Percentiles rank a stretch among this genome's conserved stretches.
Evolutionary conservation across 495 filamentous ascomycete species (phyloP).

Genomic region (Bathelium albidoporum): DNA sequence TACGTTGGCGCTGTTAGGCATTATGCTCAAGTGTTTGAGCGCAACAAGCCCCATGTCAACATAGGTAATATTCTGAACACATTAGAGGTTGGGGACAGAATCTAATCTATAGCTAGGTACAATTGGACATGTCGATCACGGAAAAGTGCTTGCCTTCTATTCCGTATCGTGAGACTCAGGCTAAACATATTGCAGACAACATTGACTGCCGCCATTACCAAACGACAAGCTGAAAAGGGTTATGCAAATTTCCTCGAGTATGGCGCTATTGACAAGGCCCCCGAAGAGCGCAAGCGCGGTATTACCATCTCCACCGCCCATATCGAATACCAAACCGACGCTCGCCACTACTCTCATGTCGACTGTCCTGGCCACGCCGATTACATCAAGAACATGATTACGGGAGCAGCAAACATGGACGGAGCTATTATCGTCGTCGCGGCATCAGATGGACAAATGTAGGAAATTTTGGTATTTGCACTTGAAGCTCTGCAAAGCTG

Average conservation of each 20-base stretch:
- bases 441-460: constrained; percentile 98
- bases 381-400: constrained; percentile 99
- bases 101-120: constrained; percentile 50
- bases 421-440: constrained; percentile 97
- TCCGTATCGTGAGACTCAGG: background rate
- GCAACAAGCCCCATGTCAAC: constrained; percentile 95
- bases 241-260: constrained; percentile 91
- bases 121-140: constrained; percentile 98
- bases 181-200: constrained; percentile 57
- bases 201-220: constrained; percentile 95
- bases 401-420: constrained; percentile 93
- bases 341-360: constrained; percentile 95
- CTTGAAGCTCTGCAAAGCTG: constrained; percentile 24
- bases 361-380: constrained; percentile 99
- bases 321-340: constrained; percentile 91
- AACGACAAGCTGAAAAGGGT: constrained; percentile 88
- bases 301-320: constrained; percentile 98
- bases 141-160: constrained; percentile 56
- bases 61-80: constrained; percentile 54
- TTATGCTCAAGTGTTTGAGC: constrained; percentile 66
- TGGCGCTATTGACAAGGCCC: constrained; percentile 95
- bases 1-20: constrained; percentile 56
- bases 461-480: constrained; percentile 13
- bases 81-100: background rate
- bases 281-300: constrained; percentile 98